Conservation (phyloP, 2,329 filamentous ascomycete species). For the Pseudocercospora crystallina region DNA sequence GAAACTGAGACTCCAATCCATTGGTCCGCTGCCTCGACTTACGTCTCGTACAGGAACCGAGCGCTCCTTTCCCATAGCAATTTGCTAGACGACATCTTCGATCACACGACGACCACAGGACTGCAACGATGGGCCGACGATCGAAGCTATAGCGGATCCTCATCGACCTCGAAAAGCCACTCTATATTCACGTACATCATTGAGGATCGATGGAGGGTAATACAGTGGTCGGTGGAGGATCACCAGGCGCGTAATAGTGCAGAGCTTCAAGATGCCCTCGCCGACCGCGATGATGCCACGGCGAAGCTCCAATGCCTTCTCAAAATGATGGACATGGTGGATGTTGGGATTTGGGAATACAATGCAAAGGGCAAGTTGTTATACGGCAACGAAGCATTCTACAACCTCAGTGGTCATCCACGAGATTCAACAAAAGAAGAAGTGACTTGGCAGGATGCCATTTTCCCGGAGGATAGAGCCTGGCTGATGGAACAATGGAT, state of each 20-base stretch:
- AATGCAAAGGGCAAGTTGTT: conserved; percentile 18
- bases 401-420: conserved; percentile 20
- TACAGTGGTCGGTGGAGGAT: conserved; percentile 13
- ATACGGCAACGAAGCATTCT: conserved; percentile 25
- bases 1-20: neutral
- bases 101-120: neutral
- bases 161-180: neutral
- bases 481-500: conserved; percentile 16
- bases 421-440: neutral
- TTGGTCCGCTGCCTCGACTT: neutral
- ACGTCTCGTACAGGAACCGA: conserved; percentile 4
- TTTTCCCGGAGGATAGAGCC: conserved; percentile 21
- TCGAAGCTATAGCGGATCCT: neutral
- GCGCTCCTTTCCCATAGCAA: conserved; percentile 5
- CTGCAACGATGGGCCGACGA: neutral
- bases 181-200: conserved; percentile 15
- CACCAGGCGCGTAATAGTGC: neutral
- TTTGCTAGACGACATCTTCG: conserved; percentile 10
- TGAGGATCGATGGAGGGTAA: conserved; percentile 16
- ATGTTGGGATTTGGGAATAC: conserved; percentile 26
- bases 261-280: conserved; percentile 10
- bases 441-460: conserved; percentile 15
- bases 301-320: conserved; percentile 12
- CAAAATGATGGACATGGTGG: conserved; percentile 25
- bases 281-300: conserved; percentile 17